Evolutionary conservation across 495 filamentous ascomycete genomes (phyloP).

Genomic region (Lepidopterella palustris): DNA sequence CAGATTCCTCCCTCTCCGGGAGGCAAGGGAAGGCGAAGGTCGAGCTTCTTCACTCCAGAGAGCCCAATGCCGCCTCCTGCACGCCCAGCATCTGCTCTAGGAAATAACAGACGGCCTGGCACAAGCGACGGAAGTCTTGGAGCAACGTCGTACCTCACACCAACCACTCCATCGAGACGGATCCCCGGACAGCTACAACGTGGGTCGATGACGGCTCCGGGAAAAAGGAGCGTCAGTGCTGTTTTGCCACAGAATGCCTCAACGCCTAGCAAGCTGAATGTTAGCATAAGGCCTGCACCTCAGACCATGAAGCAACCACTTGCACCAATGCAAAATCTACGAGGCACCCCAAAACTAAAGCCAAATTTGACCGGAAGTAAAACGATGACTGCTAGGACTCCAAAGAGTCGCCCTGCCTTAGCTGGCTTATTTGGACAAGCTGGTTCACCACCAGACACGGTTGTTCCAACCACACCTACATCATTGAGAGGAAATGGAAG

Average conservation of each 20-base stretch:
- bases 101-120: conserved; percentile 42
- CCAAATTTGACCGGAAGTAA: conserved; percentile 44
- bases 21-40: conserved; percentile 43
- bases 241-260: conserved; percentile 6
- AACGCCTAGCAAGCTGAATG: conserved; percentile 16
- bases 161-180: conserved; percentile 31
- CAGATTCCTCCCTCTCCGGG: conserved; percentile 59
- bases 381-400: conserved; percentile 43
- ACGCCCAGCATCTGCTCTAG: conserved; percentile 49
- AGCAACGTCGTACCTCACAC: conserved; percentile 32
- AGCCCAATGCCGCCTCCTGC: conserved; percentile 52
- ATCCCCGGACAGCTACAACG: conserved; percentile 5
- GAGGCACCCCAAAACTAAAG: conserved; percentile 30
- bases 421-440: conserved; percentile 49
- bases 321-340: conserved; percentile 35
- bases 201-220: conserved; percentile 22
- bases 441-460: conserved; percentile 26
- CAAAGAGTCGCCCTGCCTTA: conserved; percentile 51
- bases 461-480: conserved; percentile 13
- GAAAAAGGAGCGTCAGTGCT: conserved; percentile 32
- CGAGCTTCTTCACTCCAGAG: conserved; percentile 55
- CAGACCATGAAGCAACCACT: conserved; percentile 13
- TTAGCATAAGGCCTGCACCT: not conserved
- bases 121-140: conserved; percentile 45
- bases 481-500: conserved; percentile 16